These are phyloP conservation scores for Candida mattraensis DNA, from an alignment of 805 yeast genomes.

Conservation along the genomic window DNA sequence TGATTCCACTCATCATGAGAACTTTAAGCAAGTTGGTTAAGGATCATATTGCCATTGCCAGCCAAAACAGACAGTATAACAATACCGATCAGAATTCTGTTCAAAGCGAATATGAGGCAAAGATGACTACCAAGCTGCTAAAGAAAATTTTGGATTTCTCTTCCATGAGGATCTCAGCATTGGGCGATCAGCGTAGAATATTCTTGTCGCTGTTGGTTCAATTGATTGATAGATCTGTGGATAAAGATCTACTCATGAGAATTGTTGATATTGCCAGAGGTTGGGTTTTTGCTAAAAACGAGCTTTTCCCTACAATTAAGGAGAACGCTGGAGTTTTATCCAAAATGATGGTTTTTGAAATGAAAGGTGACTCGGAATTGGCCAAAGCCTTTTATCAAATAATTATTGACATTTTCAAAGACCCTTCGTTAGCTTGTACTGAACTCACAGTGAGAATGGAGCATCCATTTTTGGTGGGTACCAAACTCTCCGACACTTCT, in stretches of 20 bases:
- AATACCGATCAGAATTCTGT: conserved; percentile 19
- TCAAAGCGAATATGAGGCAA: conserved; percentile 65
- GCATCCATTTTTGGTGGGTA: conserved; percentile 93
- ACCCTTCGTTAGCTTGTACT: conserved; percentile 70
- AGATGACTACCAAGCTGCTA: conserved; percentile 72
- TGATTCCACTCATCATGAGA: conserved; percentile 76
- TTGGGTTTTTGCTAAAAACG: conserved; percentile 87
- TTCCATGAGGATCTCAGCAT: conserved; percentile 74
- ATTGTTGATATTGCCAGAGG: conserved; percentile 75
- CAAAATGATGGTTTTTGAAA: conserved; percentile 91
- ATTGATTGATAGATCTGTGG: conserved; percentile 83
- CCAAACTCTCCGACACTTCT: conserved; percentile 72
- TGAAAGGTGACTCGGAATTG: conserved; percentile 76
- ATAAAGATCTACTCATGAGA: conserved; percentile 68
- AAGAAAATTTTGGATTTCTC: conserved; percentile 77
- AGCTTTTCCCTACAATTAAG: conserved; percentile 88
- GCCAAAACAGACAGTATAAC: conserved; percentile 38
- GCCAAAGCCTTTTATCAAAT: conserved; percentile 82
- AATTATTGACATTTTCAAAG: conserved; percentile 83
- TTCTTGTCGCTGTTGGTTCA: conserved; percentile 86
- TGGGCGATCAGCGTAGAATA: conserved; percentile 92
- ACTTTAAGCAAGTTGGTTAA: conserved; percentile 87
- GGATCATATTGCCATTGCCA: conserved; percentile 74
- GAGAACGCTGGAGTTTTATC: conserved; percentile 93
- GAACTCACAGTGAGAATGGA: conserved; percentile 95